Evolutionary conservation across 257 asterid genomes (phyloP).

Genomic region (Petunia secreta): DNA sequence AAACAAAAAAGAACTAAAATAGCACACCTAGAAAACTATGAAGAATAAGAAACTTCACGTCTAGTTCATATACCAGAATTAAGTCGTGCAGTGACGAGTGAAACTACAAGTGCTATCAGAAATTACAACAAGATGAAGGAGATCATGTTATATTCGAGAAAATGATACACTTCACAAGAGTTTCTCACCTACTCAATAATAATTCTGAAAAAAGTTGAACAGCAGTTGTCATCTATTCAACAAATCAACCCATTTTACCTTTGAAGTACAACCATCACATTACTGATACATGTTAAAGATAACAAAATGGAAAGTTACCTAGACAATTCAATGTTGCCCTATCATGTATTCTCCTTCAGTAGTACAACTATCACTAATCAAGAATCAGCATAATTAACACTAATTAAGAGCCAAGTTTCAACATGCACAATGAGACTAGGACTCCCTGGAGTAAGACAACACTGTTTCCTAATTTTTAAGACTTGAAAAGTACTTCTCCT

Average conservation of each 20-base stretch:
- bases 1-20: too few species aligned
- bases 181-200: too few species aligned
- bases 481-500: not conserved
- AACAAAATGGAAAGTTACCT: not conserved
- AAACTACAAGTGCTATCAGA: too few species aligned
- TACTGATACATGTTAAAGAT: constrained; percentile 11
- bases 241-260: not conserved
- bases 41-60: too few species aligned
- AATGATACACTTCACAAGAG: too few species aligned
- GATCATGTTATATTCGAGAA: too few species aligned
- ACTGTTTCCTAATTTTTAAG: not conserved
- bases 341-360: not conserved
- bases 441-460: not conserved
- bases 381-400: not conserved
- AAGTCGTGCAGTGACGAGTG: too few species aligned
- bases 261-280: not conserved
- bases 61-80: too few species aligned
- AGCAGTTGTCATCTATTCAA: too few species aligned
- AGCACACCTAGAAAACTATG: too few species aligned
- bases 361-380: not conserved
- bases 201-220: too few species aligned
- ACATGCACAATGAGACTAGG: not conserved
- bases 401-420: not conserved
- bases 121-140: too few species aligned
- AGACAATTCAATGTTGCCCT: not conserved